Evolutionary conservation across 2,329 filamentous ascomycete species (phyloP).

Genomic region (Metarhizium brunneum): DNA sequence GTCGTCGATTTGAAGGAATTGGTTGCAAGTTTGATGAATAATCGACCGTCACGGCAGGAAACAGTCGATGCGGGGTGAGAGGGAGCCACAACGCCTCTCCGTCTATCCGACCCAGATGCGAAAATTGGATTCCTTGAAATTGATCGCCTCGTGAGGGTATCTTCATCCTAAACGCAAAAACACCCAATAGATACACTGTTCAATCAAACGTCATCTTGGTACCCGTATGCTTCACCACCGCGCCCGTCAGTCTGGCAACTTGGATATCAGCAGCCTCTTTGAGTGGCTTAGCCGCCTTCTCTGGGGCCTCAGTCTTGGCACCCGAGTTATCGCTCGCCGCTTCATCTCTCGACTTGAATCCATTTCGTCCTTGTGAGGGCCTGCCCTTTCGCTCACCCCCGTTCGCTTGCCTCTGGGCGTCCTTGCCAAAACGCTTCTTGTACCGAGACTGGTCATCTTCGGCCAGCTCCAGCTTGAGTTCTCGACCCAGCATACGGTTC

Average conservation of each 20-base stretch:
- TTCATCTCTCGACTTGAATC: slow-evolving; percentile 22
- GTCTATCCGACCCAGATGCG: background rate
- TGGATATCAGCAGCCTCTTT: slow-evolving; percentile 37
- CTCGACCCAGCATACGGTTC: slow-evolving; percentile 70
- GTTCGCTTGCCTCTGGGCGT: slow-evolving; percentile 31
- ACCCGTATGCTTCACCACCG: slow-evolving; percentile 68
- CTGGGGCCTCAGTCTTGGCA: slow-evolving; percentile 5
- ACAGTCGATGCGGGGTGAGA: background rate
- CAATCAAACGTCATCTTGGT: slow-evolving; percentile 78
- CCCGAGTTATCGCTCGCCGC: slow-evolving; percentile 8
- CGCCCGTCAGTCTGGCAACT: slow-evolving; percentile 61
- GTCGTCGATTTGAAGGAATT: too few relatives aligned
- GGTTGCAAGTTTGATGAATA: too few relatives aligned
- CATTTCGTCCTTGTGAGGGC: slow-evolving; percentile 23
- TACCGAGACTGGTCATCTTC: slow-evolving; percentile 85
- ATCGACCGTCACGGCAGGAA: too few relatives aligned
- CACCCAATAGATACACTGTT: slow-evolving; percentile 5
- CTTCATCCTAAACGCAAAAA: background rate
- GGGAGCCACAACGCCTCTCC: background rate
- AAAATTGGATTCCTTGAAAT: background rate
- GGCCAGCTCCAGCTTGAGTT: slow-evolving; percentile 82
- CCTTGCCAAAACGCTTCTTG: slow-evolving; percentile 87
- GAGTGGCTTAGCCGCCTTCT: slow-evolving; percentile 27
- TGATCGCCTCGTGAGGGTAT: slow-evolving; percentile 4
- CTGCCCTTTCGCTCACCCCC: slow-evolving; percentile 15